Percentiles rank a stretch among this genome's conserved stretches.
Conservation (phyloP, 2,329 filamentous ascomycete species). For the Penicillium sp. region DNA sequence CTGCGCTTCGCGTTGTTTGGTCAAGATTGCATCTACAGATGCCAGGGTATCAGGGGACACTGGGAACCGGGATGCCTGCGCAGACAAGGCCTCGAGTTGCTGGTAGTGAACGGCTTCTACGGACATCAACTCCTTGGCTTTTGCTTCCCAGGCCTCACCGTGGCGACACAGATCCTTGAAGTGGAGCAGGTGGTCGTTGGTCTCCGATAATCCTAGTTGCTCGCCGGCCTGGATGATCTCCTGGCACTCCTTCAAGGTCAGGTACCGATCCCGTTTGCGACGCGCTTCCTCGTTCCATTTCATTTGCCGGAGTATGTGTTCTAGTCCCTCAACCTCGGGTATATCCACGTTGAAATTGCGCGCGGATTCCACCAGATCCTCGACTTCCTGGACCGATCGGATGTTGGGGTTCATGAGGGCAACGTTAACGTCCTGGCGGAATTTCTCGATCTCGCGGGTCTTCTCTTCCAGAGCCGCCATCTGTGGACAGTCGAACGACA, state of each 20-base stretch:
- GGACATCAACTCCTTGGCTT: conserved; percentile 81
- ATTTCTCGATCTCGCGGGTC: conserved; percentile 71
- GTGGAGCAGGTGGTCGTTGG: conserved; percentile 68
- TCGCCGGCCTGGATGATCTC: conserved; percentile 71
- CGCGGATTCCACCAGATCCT: conserved; percentile 82
- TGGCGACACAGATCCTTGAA: conserved; percentile 67
- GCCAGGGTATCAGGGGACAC: conserved; percentile 73
- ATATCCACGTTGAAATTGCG: conserved; percentile 85
- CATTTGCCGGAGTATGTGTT: conserved; percentile 70
- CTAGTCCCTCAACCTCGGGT: conserved; percentile 73
- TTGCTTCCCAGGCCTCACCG: conserved; percentile 82
- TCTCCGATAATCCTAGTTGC: conserved; percentile 66
- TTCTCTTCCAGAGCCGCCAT: conserved; percentile 78
- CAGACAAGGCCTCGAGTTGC: conserved; percentile 81
- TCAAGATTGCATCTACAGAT: conserved; percentile 79
- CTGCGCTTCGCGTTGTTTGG: conserved; percentile 91
- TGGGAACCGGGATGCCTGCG: conserved; percentile 69
- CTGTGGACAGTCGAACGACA: conserved; percentile 89
- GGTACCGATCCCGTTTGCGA: conserved; percentile 54
- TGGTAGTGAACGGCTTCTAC: conserved; percentile 87
- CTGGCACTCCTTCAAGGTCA: conserved; percentile 68
- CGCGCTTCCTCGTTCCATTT: conserved; percentile 79
- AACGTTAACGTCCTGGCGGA: conserved; percentile 65
- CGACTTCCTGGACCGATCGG: conserved; percentile 63
- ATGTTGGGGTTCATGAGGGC: conserved; percentile 59